Conservation (phyloP, 106 monocot genomes). For the Agapanthus africanus region DNA sequence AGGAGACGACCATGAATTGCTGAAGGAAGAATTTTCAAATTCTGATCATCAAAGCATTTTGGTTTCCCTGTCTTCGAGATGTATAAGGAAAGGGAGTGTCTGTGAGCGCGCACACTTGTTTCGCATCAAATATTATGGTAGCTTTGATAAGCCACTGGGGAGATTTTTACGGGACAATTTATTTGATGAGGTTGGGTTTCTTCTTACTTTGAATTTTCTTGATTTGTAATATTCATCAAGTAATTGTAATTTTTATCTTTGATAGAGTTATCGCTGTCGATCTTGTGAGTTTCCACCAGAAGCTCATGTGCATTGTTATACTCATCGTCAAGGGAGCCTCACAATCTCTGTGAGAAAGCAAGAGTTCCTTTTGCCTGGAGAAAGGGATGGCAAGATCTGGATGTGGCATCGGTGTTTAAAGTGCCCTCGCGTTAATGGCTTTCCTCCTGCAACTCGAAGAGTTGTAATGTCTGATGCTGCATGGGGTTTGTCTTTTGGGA, state of each 20-base stretch:
- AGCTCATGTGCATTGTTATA: constrained; percentile 92
- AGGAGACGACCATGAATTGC: constrained; percentile 10
- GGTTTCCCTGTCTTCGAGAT: constrained; percentile 80
- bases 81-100: constrained; percentile 84
- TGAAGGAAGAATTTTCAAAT: constrained; percentile 46
- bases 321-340: constrained; percentile 82
- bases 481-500: constrained; percentile 92
- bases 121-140: constrained; percentile 91
- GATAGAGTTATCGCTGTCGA: constrained; percentile 57
- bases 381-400: constrained; percentile 86
- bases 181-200: constrained; percentile 68
- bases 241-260: constrained; percentile 8
- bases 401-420: constrained; percentile 90
- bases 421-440: constrained; percentile 53
- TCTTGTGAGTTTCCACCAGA: constrained; percentile 88
- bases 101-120: constrained; percentile 87
- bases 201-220: constrained; percentile 6
- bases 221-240: neutral
- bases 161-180: constrained; percentile 79
- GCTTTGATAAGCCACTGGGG: constrained; percentile 84
- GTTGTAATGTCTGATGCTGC: constrained; percentile 96
- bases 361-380: constrained; percentile 46
- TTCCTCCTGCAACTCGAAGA: constrained; percentile 70
- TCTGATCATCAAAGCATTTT: constrained; percentile 91
- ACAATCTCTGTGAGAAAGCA: constrained; percentile 84